These are phyloP conservation scores for Fusarium haematococcum DNA, from an alignment of 2,329 filamentous ascomycete genomes.

Conservation along the genomic window DNA sequence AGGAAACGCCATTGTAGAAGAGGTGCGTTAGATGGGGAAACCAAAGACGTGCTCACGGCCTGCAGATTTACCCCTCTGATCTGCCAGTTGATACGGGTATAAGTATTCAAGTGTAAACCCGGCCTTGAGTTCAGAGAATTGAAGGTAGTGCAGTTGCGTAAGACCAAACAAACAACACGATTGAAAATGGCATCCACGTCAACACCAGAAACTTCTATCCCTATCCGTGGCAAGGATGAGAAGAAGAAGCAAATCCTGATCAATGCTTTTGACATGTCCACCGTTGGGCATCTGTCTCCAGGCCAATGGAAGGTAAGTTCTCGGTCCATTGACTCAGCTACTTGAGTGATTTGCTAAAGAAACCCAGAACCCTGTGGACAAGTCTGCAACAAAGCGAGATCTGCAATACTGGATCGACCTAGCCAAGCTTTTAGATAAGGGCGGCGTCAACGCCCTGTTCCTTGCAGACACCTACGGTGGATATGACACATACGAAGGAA, in stretches of 20 bases:
- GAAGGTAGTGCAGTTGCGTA: neutral
- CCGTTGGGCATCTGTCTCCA: constrained; percentile 72
- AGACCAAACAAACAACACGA: neutral
- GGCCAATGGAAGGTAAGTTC: constrained; percentile 72
- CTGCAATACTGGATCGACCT: constrained; percentile 74
- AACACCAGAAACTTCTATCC: neutral
- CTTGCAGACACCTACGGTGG: constrained; percentile 75
- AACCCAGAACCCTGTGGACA: constrained; percentile 68
- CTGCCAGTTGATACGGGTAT: neutral
- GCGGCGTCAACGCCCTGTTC: constrained; percentile 73
- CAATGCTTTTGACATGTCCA: constrained; percentile 76
- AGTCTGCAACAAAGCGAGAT: constrained; percentile 69
- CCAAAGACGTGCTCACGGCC: constrained; percentile 1
- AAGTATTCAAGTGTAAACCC: neutral
- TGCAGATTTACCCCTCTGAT: neutral
- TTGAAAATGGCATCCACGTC: constrained; percentile 3
- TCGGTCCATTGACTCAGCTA: neutral
- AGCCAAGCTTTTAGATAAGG: constrained; percentile 70
- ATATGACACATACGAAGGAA: constrained; percentile 71
- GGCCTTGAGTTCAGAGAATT: neutral
- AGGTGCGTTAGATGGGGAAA: neutral
- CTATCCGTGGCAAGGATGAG: neutral
- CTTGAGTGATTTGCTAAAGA: neutral
- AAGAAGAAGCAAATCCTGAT: constrained; percentile 60
- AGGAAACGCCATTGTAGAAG: neutral